A percentile compares a stretch with the other conserved stretches of the same genome.
Conservation (phyloP, 352 stramenopile species). For the Phytophthora sp. region DNA sequence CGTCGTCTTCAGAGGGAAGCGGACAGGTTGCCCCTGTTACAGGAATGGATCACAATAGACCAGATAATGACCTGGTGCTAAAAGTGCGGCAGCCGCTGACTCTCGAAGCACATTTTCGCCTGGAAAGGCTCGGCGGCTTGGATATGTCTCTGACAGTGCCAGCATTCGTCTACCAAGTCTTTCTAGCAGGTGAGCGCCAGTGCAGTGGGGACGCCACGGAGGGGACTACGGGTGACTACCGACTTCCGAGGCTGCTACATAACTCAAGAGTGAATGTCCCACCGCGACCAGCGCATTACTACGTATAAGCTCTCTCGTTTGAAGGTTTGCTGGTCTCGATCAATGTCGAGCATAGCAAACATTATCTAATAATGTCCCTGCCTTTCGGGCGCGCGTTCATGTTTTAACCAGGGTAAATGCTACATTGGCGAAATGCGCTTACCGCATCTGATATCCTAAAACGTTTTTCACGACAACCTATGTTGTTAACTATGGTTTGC, state of each 20-base stretch:
- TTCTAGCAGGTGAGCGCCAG: slow-evolving; percentile 11
- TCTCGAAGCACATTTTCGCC: slow-evolving; percentile 23
- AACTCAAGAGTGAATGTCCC: slow-evolving; percentile 35
- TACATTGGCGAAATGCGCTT: too few species aligned
- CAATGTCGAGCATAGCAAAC: background rate
- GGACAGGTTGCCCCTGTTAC: background rate
- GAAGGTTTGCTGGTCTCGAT: background rate
- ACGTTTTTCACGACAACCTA: too few species aligned
- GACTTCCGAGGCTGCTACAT: slow-evolving; percentile 31
- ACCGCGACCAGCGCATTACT: slow-evolving; percentile 14
- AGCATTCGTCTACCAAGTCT: slow-evolving; percentile 30
- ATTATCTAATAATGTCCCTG: too few species aligned
- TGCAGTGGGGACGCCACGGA: slow-evolving; percentile 33
- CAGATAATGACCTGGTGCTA: slow-evolving; percentile 20
- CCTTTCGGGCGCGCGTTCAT: too few species aligned
- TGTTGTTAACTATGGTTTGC: too few species aligned
- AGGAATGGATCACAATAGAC: background rate
- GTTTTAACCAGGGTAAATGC: too few species aligned
- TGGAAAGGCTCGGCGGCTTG: slow-evolving; percentile 24
- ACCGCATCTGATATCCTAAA: too few species aligned
- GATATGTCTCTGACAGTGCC: slow-evolving; percentile 27
- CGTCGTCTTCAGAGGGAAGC: slow-evolving; percentile 16
- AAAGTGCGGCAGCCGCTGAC: slow-evolving; percentile 28
- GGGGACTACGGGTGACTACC: slow-evolving; percentile 26
- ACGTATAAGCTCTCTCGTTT: slow-evolving; percentile 18